Evolutionary conservation across 306 rosid genomes (phyloP).

Genomic region (Quercus robur): DNA sequence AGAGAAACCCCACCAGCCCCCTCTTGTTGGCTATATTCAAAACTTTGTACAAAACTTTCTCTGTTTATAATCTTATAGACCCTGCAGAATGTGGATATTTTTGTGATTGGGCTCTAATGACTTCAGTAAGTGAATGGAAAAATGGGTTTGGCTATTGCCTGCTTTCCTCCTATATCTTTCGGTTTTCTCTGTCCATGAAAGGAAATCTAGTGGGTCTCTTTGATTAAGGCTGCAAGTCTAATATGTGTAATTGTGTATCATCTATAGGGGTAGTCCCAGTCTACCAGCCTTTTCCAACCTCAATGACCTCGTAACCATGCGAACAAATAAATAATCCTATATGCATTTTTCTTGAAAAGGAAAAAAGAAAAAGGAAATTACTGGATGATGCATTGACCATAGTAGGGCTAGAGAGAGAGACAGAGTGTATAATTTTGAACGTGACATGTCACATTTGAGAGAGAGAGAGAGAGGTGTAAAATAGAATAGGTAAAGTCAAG

Average conservation of each 20-base stretch:
- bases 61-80: slow-evolving; percentile 14
- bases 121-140: slow-evolving; percentile 9
- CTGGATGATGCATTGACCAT: slow-evolving; percentile 36
- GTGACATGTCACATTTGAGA: slow-evolving; percentile 42
- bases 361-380: slow-evolving; percentile 27
- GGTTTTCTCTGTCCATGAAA: slow-evolving; percentile 10
- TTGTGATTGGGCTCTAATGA: slow-evolving; percentile 9
- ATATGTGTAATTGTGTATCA: not conserved
- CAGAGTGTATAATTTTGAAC: slow-evolving; percentile 30
- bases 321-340: not conserved
- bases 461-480: slow-evolving; percentile 24
- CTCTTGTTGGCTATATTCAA: not conserved
- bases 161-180: slow-evolving; percentile 17
- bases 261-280: not conserved
- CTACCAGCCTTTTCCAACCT: not conserved
- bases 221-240: slow-evolving; percentile 20
- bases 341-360: not conserved
- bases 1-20: not conserved
- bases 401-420: slow-evolving; percentile 41
- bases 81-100: slow-evolving; percentile 25
- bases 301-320: not conserved
- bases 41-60: slow-evolving; percentile 4
- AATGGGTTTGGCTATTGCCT: not conserved
- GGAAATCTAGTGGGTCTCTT: slow-evolving; percentile 11
- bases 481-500: slow-evolving; percentile 42